Evolutionary conservation across 129 eudicot genomes (phyloP).

Genomic region (Smallanthus sonchifolius): DNA sequence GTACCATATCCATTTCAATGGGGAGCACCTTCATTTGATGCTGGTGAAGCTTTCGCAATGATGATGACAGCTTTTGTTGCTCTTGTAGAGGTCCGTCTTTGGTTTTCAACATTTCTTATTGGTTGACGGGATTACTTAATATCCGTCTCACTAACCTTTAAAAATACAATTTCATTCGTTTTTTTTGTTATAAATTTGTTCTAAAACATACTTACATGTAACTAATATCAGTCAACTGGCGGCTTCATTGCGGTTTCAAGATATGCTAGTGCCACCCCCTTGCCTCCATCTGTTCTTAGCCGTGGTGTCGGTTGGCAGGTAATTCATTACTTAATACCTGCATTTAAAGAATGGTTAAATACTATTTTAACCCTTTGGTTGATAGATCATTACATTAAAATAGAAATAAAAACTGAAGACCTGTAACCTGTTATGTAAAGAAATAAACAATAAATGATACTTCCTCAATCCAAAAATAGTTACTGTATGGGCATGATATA

Average conservation of each 20-base stretch:
- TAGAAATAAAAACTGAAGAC: not conserved
- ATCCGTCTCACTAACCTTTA: not conserved
- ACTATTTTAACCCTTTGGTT: constrained; percentile 3
- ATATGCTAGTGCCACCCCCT: constrained; percentile 72
- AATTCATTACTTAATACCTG: not conserved
- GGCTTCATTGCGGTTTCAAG: constrained; percentile 67
- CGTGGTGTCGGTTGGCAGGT: constrained; percentile 91
- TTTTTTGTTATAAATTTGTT: not conserved
- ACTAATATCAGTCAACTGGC: constrained; percentile 60
- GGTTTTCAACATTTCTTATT: not conserved
- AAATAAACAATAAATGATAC: not conserved
- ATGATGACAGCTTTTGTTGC: constrained; percentile 73
- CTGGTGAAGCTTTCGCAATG: constrained; percentile 84
- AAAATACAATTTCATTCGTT: not conserved
- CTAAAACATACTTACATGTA: not conserved
- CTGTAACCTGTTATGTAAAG: not conserved
- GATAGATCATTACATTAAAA: not conserved
- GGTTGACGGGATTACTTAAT: not conserved
- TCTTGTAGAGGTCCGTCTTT: constrained; percentile 56
- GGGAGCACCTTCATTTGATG: constrained; percentile 80
- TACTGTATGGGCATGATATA: not conserved
- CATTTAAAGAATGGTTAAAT: not conserved
- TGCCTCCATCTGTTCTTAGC: constrained; percentile 76
- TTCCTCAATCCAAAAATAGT: not conserved
- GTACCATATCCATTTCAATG: constrained; percentile 80